Evolutionary conservation across 2,329 filamentous ascomycete species (phyloP), one percentile per base, ranked within the genome.

Genomic region (Periconia sp.): DNA sequence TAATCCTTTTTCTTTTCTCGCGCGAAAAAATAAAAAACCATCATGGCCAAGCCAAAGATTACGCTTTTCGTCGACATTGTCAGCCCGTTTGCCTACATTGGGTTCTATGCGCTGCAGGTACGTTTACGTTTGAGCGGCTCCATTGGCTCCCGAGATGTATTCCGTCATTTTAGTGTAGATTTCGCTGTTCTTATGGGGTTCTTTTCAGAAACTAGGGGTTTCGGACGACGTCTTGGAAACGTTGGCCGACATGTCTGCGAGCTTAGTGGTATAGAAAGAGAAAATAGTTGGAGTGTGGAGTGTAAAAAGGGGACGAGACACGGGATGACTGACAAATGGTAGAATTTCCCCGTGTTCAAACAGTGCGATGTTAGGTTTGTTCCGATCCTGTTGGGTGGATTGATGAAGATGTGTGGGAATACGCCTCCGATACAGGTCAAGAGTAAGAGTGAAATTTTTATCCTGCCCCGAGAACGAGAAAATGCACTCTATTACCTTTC

Each of bases 71-170:
- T 84, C 32, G 82, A 85, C 66, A 72, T 82, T 9, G 74, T 85
- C 17, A 80, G 76, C 46, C 82, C 82, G 1, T 85, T 85, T 62
- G 79, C 73, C 1, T 85, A 84, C 54, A 71, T 83, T 42, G 82
- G 78, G 3, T 85, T 82, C 59, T 76, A 80, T 54, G 65, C 82
- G 23, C 61, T 80, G 19, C 70, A 74, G 60, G 81, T 82, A 69
- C 52, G 77, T 64, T 21, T 9, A 5, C n/a, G n/a, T n/a, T n/a
- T n/a, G n/a, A n/a, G n/a, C n/a, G n/a, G 18, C 32, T 22, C 37
- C 23, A n/a, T 17, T 38, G 15, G 18, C 21, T 30, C 16, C n/a
- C 23, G 19, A 19, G 25, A 12, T 5, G 18, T 30, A 7, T 31
- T 36, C 16, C 28, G 28, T 30, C 28, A 30, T 13, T 15, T 24